Evolutionary conservation across 257 asterid genomes (phyloP), one percentile per base, ranked within the genome.

Genomic region (Lantana camara): DNA sequence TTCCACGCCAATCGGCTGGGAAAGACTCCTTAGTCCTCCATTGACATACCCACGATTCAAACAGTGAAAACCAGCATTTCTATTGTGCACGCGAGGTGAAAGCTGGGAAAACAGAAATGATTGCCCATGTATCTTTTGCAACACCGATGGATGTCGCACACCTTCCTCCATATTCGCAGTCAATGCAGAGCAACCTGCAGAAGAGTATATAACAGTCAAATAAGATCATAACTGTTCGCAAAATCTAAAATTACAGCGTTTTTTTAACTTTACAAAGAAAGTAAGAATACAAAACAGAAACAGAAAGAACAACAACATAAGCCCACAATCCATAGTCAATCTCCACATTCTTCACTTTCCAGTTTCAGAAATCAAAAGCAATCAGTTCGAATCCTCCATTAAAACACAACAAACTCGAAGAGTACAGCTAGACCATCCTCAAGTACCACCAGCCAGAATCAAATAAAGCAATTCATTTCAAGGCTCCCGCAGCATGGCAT

Each of bases 161-260:
- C 58, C 50, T 17, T 79, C 90, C 57, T 46, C 85, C 96, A 88
- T 88, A 51, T 46, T 77, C 69, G 70, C 48, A 57, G 68, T 59
- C 35, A 60, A 45, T 51, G 5, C 62, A 16, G 64, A 22, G 5
- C 5, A 70, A 68, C 80, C 88, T 79, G 61, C 66, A 34, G 22
- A 24, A 30, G 23, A 20, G 57, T 9, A 53, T 7, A 22, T 24
- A 22, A 30, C 50, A 32, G 15, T 24, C 66, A 5, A 61, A 45
- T 27, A 68, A 45, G 19, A 51, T 19, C 35, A 37, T 29, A 8
- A 57, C 29, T 3, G 20, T 42, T 64, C 16, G 15, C 30, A 44
- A 50, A 52, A 21, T 40, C 13, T n/a, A n/a, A 24, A 38, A 57
- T 52, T 32, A 55, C 51, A 23, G 40, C 29, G 49, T 13, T 58